Evolutionary conservation across 1,284 basidiomycete species (phyloP), one percentile per base, ranked within the genome.

Genomic region (Inonotus hispidus): DNA sequence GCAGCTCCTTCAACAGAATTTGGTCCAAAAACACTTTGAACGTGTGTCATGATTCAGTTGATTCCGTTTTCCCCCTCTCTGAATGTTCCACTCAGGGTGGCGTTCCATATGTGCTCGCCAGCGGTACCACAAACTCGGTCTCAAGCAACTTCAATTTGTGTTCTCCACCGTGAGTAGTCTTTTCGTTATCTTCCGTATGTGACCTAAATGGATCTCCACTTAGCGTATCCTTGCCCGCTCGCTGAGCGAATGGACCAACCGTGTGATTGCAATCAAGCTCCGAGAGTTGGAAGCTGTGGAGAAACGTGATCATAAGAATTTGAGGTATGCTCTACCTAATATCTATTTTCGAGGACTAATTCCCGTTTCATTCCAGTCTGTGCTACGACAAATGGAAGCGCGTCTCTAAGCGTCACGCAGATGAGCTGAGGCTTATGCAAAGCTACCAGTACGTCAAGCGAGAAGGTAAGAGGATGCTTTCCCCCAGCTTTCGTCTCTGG

Each of bases 401-500:
- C 10, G 74, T 81, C 38, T 82, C 79, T 66, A 73, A 77, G 49
- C 82, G 84, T 16, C 88, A 88, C 67, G 78, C 79, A 5, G 87
- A 91, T 68, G 82, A 85, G 63, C 71, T 87, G 1, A 85, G 82
- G 66, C 79, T 92, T n/a, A 82, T 92, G 79, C 85, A 90, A 69
- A 92, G 87, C 68, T 89, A 90, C 69, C 81, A 86, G 63, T 81
- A 87, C 63, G 82, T 92, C 53, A 90, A 88, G 71, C 80, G 81
- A 53, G 88, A 90, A 79, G 89, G 90, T 84, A 67, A 37, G 70
- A 63, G 11, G 27, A 60, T 43, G 8, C 32, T 32, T 8, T 43
- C 8, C 6, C 7, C 41, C 38, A 35, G 6, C 29, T 29, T 52
- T 29, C 38, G 47, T 55, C 29, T 50, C 52, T 59, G 32, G 23